A percentile compares a stretch with the other conserved stretches of the same genome.
These are phyloP conservation scores for Debaryomycetaceae sp. DNA, from an alignment of 1,139 yeast species.

Conservation along the genomic window DNA sequence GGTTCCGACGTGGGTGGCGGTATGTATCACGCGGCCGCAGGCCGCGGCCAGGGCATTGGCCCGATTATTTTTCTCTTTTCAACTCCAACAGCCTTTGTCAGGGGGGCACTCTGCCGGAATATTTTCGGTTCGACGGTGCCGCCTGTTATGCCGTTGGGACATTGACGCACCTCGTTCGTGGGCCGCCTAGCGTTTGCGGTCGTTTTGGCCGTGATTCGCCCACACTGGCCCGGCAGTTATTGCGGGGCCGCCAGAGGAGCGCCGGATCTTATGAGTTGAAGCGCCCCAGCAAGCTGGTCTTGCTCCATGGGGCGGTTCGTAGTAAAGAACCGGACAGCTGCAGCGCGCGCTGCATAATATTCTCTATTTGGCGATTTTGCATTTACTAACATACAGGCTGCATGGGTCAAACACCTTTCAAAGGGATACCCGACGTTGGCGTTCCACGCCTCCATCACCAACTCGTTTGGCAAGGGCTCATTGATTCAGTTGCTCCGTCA, in stretches of 20 bases:
- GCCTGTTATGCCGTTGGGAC: slow-evolving; percentile 99
- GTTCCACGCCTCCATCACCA: slow-evolving; percentile 95
- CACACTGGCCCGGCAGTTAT: slow-evolving; percentile 41
- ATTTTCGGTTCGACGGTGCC: slow-evolving; percentile 38
- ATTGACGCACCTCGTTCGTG: slow-evolving; percentile 56
- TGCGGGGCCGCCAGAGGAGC: slow-evolving; percentile 34
- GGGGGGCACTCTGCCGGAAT: slow-evolving; percentile 51
- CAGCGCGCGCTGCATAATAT: neutral
- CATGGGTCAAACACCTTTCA: slow-evolving; percentile 95
- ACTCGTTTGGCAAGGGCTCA: slow-evolving; percentile 97
- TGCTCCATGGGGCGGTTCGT: slow-evolving; percentile 47
- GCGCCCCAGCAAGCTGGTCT: slow-evolving; percentile 20
- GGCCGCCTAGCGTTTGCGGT: slow-evolving; percentile 18
- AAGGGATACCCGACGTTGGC: slow-evolving; percentile 93
- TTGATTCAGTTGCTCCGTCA: slow-evolving; percentile 90
- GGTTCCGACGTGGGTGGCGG: slow-evolving; percentile 99
- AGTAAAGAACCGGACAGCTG: slow-evolving; percentile 68
- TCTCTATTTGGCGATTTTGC: slow-evolving; percentile 10
- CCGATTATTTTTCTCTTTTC: slow-evolving; percentile 12
- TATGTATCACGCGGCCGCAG: slow-evolving; percentile 49
- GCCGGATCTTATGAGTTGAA: slow-evolving; percentile 67
- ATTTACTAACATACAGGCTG: slow-evolving; percentile 74
- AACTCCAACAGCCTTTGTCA: slow-evolving; percentile 74
- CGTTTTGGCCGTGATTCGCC: slow-evolving; percentile 48
- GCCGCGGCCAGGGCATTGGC: neutral